Evolutionary conservation across 2,329 filamentous ascomycete genomes (phyloP).

Genomic region (Calycina marina): DNA sequence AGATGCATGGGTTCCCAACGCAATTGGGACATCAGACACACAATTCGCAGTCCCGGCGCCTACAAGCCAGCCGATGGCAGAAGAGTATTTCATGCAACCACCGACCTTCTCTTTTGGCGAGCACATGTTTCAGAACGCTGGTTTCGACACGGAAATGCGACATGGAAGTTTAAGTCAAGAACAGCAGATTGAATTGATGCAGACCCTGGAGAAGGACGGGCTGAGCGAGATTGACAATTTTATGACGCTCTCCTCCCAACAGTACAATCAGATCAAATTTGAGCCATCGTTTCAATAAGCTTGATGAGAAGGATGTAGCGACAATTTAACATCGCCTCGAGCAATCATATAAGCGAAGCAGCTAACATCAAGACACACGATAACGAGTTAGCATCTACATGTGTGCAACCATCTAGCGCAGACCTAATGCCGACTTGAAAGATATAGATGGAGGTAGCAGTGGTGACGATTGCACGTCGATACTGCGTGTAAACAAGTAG

Average conservation of each 20-base stretch:
- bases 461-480: too few relatives aligned
- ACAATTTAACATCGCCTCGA: too few relatives aligned
- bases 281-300: too few relatives aligned
- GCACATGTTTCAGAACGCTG: constrained; percentile 26
- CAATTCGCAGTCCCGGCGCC: constrained; percentile 6
- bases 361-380: too few relatives aligned
- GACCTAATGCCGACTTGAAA: too few relatives aligned
- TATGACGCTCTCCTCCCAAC: constrained; percentile 26
- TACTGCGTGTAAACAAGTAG: too few relatives aligned
- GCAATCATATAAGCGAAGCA: too few relatives aligned
- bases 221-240: constrained; percentile 47
- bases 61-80: constrained; percentile 9
- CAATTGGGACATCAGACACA: constrained; percentile 6
- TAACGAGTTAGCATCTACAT: too few relatives aligned
- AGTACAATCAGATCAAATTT: constrained; percentile 12
- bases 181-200: constrained; percentile 74
- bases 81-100: constrained; percentile 18
- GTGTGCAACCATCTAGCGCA: too few relatives aligned
- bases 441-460: too few relatives aligned
- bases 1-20: constrained; percentile 18
- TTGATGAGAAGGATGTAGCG: too few relatives aligned
- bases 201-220: constrained; percentile 57
- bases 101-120: constrained; percentile 17
- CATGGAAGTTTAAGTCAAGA: constrained; percentile 62
- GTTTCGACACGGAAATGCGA: constrained; percentile 30